A percentile compares a stretch with the other conserved stretches of the same genome.
These are phyloP conservation scores for Pythium pectinolyticum DNA, from an alignment of 352 stramenopile genomes.

Conservation along the genomic window DNA sequence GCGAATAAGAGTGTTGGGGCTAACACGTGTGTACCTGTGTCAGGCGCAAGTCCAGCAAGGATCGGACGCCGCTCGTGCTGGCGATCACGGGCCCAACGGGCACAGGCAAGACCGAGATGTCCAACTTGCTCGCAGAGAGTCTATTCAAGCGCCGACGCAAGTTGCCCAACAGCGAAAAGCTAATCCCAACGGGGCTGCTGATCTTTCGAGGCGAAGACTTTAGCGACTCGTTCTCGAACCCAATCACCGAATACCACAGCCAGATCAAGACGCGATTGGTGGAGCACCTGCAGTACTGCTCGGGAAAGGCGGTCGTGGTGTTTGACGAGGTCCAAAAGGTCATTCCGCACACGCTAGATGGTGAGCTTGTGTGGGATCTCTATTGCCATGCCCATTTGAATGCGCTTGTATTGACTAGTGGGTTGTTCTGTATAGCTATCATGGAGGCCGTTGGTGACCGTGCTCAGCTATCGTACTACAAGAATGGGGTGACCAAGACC, in stretches of 20 bases:
- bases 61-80: conserved; percentile 78
- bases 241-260: conserved; percentile 79
- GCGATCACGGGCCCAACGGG: conserved; percentile 89
- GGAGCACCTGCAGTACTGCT: conserved; percentile 79
- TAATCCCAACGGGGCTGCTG: conserved; percentile 64
- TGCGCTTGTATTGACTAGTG: too few species aligned
- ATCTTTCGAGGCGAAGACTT: conserved; percentile 88
- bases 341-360: conserved; percentile 87
- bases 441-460: conserved; percentile 75
- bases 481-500: conserved; percentile 57
- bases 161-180: conserved; percentile 68
- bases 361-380: too few species aligned
- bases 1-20: conserved; percentile 2
- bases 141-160: conserved; percentile 82
- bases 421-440: conserved; percentile 42
- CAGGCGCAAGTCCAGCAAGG: conserved; percentile 47
- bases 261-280: conserved; percentile 71
- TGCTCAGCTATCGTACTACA: conserved; percentile 77
- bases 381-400: too few species aligned
- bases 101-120: conserved; percentile 91
- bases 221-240: conserved; percentile 81
- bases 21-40: too few species aligned
- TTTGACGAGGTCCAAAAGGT: conserved; percentile 93
- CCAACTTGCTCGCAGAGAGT: conserved; percentile 77
- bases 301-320: conserved; percentile 85